Percentiles rank a stretch among this genome's conserved stretches.
phyloP scores from a whole-genome alignment of 768 basidiomycete species.

The Termitomyces sp. region DNA sequence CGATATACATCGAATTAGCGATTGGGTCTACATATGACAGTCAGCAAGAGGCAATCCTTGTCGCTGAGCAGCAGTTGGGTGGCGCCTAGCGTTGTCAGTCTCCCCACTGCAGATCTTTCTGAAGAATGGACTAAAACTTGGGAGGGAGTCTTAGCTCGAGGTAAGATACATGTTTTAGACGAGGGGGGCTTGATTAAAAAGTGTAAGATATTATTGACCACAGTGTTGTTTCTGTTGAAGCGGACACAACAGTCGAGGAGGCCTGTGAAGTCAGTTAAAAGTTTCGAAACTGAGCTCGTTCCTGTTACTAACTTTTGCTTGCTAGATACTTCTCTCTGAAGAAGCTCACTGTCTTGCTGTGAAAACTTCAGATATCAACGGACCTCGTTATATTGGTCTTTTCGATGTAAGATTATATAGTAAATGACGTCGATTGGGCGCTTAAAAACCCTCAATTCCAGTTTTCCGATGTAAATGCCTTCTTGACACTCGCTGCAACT shows the following conservation, averaged over 20 bases:
- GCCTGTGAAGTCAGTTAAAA: constrained; percentile 80
- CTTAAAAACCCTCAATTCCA: constrained; percentile 23
- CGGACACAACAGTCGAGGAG: constrained; percentile 75
- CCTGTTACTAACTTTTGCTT: background rate
- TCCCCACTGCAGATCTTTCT: constrained; percentile 28
- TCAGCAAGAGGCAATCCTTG: constrained; percentile 33
- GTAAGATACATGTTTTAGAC: constrained; percentile 28
- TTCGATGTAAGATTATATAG: constrained; percentile 61
- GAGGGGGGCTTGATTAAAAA: background rate
- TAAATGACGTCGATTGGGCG: constrained; percentile 2
- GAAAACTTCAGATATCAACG: constrained; percentile 26
- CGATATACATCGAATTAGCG: background rate
- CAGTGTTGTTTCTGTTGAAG: constrained; percentile 60
- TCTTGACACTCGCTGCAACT: constrained; percentile 78
- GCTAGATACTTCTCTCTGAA: constrained; percentile 58
- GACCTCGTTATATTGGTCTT: constrained; percentile 44
- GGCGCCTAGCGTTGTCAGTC: constrained; percentile 17
- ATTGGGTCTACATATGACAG: constrained; percentile 23
- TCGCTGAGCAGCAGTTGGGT: constrained; percentile 33
- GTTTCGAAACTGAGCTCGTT: constrained; percentile 14
- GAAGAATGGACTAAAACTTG: constrained; percentile 56
- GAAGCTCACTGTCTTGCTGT: constrained; percentile 65
- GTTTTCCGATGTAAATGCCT: constrained; percentile 89
- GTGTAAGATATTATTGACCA: constrained; percentile 65
- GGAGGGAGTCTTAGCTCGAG: constrained; percentile 52